Base-by-base conservation (phyloP, 495 filamentous ascomycete genomes). In the Beverwykella pulmonaria region DNA sequence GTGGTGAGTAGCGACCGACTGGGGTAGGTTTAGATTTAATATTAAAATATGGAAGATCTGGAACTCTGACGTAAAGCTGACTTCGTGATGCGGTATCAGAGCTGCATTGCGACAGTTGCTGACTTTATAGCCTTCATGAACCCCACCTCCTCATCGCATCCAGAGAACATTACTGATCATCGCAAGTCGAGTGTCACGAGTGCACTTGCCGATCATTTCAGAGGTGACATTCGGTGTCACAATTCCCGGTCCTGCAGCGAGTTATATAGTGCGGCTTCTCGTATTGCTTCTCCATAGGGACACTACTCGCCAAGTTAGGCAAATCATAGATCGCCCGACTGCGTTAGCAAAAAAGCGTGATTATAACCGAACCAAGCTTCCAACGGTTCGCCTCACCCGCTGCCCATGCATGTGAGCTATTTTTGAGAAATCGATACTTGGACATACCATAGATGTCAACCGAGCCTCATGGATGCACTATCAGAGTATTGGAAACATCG, bases 1-100 rank as follows among this genome's bases (percentile, higher is more conserved):
- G 36, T 2, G 17, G 25, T 9, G 25, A 29, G 41, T 61, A 67
- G 58, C 64, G 58, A 67, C 19, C 20, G 64, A 61, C 64, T 56
- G 49, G 4, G 12, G 39, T 54, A 54, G 61, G 36, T 48, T 44
- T n/a, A 17, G 12, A 39, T 53, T 3, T 17, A 19, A 27, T 26
- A 39, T 17, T 32, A 20, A 27, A 9, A 8, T 6, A 20, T n/a
- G 8, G 30, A 53, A 25, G 34, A 26, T 23, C 1, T 54, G 19
- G 3, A 12, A 32, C 22, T 6, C 41, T 30, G 14, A n/a, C 12
- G 2, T n/a, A 10, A 44, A 15, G 39, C 39, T 44, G 39, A 9
- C 17, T 44, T 44, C 17, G 6, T 46, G 30, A 55, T 30, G 14
- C 8, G 17, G n/a, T 6, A 15, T 3, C 19, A 9, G 4, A 22